These are phyloP conservation scores for Amaranthus cruentus DNA, from an alignment of 148 eudicot species.

Conservation along the genomic window DNA sequence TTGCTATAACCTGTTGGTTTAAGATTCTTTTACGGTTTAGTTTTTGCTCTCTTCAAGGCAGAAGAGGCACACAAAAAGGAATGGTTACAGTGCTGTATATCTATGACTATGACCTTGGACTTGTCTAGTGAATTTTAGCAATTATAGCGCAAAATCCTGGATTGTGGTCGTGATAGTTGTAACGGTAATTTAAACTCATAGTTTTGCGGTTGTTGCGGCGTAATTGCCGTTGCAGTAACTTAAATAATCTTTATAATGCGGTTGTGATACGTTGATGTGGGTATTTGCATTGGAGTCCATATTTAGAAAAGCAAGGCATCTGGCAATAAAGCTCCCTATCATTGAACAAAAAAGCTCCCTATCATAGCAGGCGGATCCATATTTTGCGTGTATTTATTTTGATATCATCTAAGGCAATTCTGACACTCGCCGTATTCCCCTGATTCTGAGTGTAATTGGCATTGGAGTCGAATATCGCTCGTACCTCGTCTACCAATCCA, in stretches of 20 bases:
- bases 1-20: slow-evolving; percentile 10
- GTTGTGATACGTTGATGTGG: not conserved
- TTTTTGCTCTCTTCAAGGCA: not conserved
- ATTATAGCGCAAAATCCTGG: too few relatives aligned
- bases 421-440: slow-evolving; percentile 61
- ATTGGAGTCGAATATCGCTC: slow-evolving; percentile 39
- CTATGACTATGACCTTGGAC: not conserved
- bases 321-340: slow-evolving; percentile 32
- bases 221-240: too few relatives aligned
- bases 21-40: slow-evolving; percentile 1
- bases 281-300: not conserved
- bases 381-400: slow-evolving; percentile 51
- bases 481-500: slow-evolving; percentile 66
- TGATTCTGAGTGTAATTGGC: slow-evolving; percentile 34
- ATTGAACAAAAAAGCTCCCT: too few relatives aligned
- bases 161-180: too few relatives aligned
- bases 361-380: too few relatives aligned
- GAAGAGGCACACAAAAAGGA: slow-evolving; percentile 4
- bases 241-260: too few relatives aligned
- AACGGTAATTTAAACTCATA: too few relatives aligned
- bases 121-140: slow-evolving; percentile 29
- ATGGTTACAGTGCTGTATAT: not conserved
- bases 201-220: too few relatives aligned
- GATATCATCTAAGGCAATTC: slow-evolving; percentile 53
- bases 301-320: slow-evolving; percentile 23